These are phyloP conservation scores for Davidsoniella neocaledoniae DNA, from an alignment of 2,329 filamentous ascomycete species.

Conservation along the genomic window DNA sequence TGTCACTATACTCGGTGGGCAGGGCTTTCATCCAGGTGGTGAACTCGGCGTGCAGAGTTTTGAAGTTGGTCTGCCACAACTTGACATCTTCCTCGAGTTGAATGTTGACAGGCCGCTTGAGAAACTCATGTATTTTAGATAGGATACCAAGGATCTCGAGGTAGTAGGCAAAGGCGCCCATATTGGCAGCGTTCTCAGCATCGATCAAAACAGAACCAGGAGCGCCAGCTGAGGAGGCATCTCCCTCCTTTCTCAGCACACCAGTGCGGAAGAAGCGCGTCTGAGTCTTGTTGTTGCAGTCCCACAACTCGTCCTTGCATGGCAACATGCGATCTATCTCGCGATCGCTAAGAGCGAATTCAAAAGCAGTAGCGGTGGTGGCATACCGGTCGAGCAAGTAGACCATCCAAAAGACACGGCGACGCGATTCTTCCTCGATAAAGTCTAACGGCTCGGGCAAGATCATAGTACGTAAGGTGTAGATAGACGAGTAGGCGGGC, in stretches of 20 bases:
- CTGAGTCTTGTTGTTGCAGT: conserved; percentile 67
- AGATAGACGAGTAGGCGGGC: conserved; percentile 70
- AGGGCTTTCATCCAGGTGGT: conserved; percentile 72
- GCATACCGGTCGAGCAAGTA: conserved; percentile 82
- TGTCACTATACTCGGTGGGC: conserved; percentile 70
- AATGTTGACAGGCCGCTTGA: conserved; percentile 82
- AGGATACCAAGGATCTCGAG: conserved; percentile 79
- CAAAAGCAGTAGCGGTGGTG: conserved; percentile 79
- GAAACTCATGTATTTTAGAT: conserved; percentile 72
- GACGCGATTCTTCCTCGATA: conserved; percentile 74
- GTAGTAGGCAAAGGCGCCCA: conserved; percentile 80
- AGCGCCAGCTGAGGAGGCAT: too few relatives aligned
- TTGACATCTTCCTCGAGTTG: conserved; percentile 71
- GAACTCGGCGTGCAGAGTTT: conserved; percentile 64
- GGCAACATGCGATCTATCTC: conserved; percentile 79
- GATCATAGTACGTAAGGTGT: conserved; percentile 71
- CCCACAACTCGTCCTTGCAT: conserved; percentile 74
- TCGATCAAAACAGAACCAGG: neutral
- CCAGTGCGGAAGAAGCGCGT: conserved; percentile 62
- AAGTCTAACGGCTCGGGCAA: conserved; percentile 70
- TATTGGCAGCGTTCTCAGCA: conserved; percentile 52
- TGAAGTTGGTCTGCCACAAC: conserved; percentile 75
- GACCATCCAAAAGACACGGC: conserved; percentile 85
- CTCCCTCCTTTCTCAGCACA: neutral
- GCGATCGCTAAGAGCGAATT: conserved; percentile 75